Base-by-base conservation (phyloP, 306 rosid species). In the Trifolium repens region DNA sequence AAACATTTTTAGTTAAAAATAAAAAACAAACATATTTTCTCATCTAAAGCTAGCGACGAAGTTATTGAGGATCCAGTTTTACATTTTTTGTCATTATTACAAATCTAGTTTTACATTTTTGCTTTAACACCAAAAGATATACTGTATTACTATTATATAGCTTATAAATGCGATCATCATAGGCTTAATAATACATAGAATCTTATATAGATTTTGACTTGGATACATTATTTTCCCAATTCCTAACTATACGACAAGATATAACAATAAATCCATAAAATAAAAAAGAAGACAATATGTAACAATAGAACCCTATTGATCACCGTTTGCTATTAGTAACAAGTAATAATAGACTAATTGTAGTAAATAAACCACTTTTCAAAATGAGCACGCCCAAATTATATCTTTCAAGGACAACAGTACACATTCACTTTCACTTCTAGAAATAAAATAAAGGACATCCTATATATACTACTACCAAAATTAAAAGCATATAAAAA, bases 161-260 rank as follows among this genome's bases (percentile, higher is more conserved):
- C 42, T 30, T 8, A 32, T 61, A 32, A 32, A 61, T 61, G 42
- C 44, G 15, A 61, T 17, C 13, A 61, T 27, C 30, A 27, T 7
- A 7, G 44, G 13, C 24, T 61, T 32, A 32, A 61, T 32, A 61
- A 61, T 11, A 26, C 11, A 58, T 5, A n/a, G 24, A 13, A 61
- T 61, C 43, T 61, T 32, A 64, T 16, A 16, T 35, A 64, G 49
- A 64, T 64, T 63, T 63, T 64, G 69, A 64, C 69, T 59, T 59
- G 8, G 13, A 26, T 13, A 5, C 65, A 59, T 2, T 1, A 59
- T 22, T 4, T 24, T 27, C 13, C 39, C 13, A 64, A 37, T 39
- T 63, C 22, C 4, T 8, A n/a, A 35, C 67, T 61, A 61, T 39
- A 35, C 14, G 69, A 64, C 46, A 62, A 62, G 2, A 34, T 3